Conservation (phyloP, 352 stramenopile genomes). For the Thalassiosira exigua region DNA sequence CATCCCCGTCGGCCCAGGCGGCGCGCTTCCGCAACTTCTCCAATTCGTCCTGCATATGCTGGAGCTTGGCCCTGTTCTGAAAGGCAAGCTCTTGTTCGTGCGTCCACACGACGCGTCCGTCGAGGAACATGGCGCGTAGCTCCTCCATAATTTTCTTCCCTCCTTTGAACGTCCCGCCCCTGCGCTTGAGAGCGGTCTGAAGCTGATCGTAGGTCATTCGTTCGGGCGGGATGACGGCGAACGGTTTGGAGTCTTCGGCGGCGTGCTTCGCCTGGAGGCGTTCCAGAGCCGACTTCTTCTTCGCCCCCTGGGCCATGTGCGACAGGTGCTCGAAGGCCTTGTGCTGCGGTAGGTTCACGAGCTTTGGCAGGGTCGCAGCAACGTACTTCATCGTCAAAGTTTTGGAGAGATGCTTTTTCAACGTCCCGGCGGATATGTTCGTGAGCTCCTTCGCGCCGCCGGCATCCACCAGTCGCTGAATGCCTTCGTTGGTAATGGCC, state of each 20-base stretch:
- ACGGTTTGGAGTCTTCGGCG: background rate
- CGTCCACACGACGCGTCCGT: conserved; percentile 1
- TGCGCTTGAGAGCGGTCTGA: background rate
- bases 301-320: no score
- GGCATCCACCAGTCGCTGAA: background rate
- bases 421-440: background rate
- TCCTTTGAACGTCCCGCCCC: background rate
- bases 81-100: conserved; percentile 5
- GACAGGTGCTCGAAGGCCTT: no score
- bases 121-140: no score
- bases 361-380: no score
- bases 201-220: background rate
- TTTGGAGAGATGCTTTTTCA: background rate
- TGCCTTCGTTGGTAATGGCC: background rate
- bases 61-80: no score
- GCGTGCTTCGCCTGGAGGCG: background rate
- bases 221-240: conserved; percentile 3
- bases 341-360: no score
- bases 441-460: background rate
- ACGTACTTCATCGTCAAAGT: no score
- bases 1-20: no score
- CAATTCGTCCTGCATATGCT: no score
- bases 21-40: no score
- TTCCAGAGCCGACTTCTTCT: no score
- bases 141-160: no score